Conservation (phyloP, 306 rosid genomes). For the Inga laurina region DNA sequence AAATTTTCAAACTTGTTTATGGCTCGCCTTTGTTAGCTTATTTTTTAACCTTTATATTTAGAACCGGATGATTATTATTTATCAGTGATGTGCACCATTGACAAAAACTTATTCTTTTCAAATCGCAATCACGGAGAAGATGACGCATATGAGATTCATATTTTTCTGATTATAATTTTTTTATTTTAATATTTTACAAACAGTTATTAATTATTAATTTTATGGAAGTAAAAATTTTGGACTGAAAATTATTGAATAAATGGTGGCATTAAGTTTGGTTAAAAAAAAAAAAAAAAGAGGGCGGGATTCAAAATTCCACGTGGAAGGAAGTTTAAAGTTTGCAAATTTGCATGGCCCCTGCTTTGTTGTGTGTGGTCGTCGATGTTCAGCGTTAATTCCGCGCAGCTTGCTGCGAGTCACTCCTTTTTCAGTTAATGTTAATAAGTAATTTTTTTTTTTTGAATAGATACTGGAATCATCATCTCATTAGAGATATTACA, state of each 20-base stretch:
- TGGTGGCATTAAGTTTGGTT: no score
- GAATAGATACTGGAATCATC: no score
- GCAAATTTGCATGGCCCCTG: neutral
- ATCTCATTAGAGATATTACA: no score
- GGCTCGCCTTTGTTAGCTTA: no score
- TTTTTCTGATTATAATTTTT: no score
- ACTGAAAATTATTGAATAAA: no score
- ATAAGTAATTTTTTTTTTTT: no score
- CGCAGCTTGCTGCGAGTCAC: neutral
- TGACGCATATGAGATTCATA: neutral
- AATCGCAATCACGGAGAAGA: neutral
- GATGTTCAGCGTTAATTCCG: neutral
- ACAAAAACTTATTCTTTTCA: neutral
- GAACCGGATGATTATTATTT: no score
- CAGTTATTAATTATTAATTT: neutral
- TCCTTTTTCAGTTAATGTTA: neutral
- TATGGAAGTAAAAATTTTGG: neutral
- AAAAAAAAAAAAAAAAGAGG: no score
- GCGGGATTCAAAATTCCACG: neutral
- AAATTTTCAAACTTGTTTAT: no score
- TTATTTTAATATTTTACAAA: neutral
- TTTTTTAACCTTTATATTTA: no score
- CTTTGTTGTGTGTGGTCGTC: neutral
- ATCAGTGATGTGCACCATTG: neutral
- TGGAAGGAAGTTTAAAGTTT: neutral